Percentiles rank a stretch among this genome's conserved stretches.
phyloP scores from a whole-genome alignment of 1,284 basidiomycete species.

The Ceratobasidium sp. region DNA sequence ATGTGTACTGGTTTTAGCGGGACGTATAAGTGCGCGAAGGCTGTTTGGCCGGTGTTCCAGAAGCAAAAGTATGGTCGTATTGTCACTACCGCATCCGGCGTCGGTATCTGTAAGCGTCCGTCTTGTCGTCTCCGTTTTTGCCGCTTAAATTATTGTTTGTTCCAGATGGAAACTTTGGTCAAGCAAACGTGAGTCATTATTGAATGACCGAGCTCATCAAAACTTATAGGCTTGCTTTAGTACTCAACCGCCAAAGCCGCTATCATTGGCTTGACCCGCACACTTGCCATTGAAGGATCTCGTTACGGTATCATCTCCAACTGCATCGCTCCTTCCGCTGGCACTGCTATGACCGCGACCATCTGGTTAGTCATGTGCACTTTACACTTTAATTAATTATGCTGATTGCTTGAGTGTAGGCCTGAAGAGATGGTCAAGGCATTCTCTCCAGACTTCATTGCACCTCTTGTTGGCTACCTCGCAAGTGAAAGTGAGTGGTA shows the following conservation, averaged over 20 bases:
- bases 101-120: slow-evolving; percentile 83
- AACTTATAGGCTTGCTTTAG: slow-evolving; percentile 57
- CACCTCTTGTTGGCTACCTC: slow-evolving; percentile 92
- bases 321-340: slow-evolving; percentile 89
- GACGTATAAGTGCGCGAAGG: slow-evolving; percentile 89
- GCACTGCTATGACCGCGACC: slow-evolving; percentile 91
- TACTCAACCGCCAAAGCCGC: slow-evolving; percentile 95
- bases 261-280: slow-evolving; percentile 90
- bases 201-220: neutral
- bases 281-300: slow-evolving; percentile 91
- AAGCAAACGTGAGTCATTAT: slow-evolving; percentile 74
- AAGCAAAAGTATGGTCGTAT: slow-evolving; percentile 98
- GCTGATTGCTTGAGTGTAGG: slow-evolving; percentile 60
- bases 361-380: slow-evolving; percentile 68
- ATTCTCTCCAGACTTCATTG: slow-evolving; percentile 90
- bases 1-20: slow-evolving; percentile 59
- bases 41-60: slow-evolving; percentile 97
- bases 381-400: too few relatives aligned
- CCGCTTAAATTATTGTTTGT: slow-evolving; percentile 45
- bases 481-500: slow-evolving; percentile 73
- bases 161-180: slow-evolving; percentile 93
- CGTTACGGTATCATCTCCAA: slow-evolving; percentile 94
- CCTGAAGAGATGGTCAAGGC: slow-evolving; percentile 93
- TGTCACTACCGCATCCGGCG: slow-evolving; percentile 92
- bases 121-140: slow-evolving; percentile 15